These are phyloP conservation scores for Plasmopara muralis DNA, from an alignment of 352 stramenopile species.

Conservation along the genomic window DNA sequence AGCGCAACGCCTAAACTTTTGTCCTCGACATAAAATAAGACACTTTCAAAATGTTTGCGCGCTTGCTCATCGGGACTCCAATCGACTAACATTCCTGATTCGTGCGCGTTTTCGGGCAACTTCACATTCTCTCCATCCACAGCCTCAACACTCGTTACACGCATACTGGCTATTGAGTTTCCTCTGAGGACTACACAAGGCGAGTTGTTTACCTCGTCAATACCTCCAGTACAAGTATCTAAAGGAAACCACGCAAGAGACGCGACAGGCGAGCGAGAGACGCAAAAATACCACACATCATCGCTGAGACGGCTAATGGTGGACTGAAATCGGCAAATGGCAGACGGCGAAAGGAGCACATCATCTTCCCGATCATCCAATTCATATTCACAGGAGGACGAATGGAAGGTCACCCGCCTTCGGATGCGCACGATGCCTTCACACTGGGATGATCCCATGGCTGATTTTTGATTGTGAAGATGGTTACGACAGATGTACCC, in stretches of 20 bases:
- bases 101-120: slow-evolving; percentile 12
- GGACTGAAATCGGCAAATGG: slow-evolving; percentile 8
- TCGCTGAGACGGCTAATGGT: slow-evolving; percentile 21
- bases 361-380: slow-evolving; percentile 7
- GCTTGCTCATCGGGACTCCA: slow-evolving; percentile 16
- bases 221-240: slow-evolving; percentile 27
- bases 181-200: slow-evolving; percentile 6
- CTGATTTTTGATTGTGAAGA: not conserved
- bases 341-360: slow-evolving; percentile 2
- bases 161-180: slow-evolving; percentile 26
- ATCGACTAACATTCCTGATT: slow-evolving; percentile 4
- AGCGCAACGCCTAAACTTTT: slow-evolving; percentile 9
- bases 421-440: slow-evolving; percentile 41
- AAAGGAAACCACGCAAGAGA: slow-evolving; percentile 39
- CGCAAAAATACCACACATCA: slow-evolving; percentile 48
- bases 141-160: slow-evolving; percentile 36
- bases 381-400: slow-evolving; percentile 8
- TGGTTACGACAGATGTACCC: no score
- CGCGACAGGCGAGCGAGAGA: slow-evolving; percentile 10
- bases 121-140: slow-evolving; percentile 32
- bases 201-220: slow-evolving; percentile 16
- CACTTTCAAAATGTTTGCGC: slow-evolving; percentile 26
- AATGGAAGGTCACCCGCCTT: slow-evolving; percentile 22
- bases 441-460: slow-evolving; percentile 20
- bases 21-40: slow-evolving; percentile 47